These are phyloP conservation scores for Entomophthora muscae DNA, from an alignment of 371 early-diverging fungal species.

Conservation along the genomic window DNA sequence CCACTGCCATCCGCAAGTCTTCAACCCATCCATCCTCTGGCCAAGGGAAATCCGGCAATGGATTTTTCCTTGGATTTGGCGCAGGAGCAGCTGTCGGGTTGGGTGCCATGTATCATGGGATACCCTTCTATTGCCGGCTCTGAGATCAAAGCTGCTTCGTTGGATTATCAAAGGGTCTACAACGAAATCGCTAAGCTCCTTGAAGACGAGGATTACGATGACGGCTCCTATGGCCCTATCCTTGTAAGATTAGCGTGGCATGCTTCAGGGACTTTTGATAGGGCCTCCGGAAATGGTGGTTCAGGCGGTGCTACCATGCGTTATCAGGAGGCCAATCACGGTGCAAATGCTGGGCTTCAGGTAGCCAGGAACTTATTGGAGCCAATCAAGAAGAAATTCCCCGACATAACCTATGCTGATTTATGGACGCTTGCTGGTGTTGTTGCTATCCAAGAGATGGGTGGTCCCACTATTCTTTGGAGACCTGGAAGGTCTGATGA, in stretches of 20 bases:
- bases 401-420: slow-evolving; percentile 75
- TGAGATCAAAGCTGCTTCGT: neutral
- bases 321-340: slow-evolving; percentile 45
- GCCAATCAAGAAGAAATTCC: slow-evolving; percentile 65
- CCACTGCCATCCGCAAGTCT: neutral
- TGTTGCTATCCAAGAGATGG: slow-evolving; percentile 73
- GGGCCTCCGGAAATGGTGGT: slow-evolving; percentile 64
- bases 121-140: neutral
- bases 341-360: slow-evolving; percentile 75
- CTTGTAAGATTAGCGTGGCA: slow-evolving; percentile 88
- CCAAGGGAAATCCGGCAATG: slow-evolving; percentile 10
- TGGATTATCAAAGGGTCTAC: slow-evolving; percentile 50
- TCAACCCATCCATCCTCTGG: neutral
- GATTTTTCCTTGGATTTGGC: neutral
- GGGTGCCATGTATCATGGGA: slow-evolving; percentile 10
- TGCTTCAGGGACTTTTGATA: slow-evolving; percentile 80
- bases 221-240: slow-evolving; percentile 79
- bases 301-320: slow-evolving; percentile 85
- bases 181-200: slow-evolving; percentile 58
- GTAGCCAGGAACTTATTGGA: slow-evolving; percentile 66
- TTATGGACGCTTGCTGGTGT: slow-evolving; percentile 90
- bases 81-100: neutral
- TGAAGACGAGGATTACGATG: slow-evolving; percentile 67
- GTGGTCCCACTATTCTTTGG: slow-evolving; percentile 76
- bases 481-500: slow-evolving; percentile 68